Base-by-base conservation (phyloP, 805 yeast genomes). In the Yamadazyma ubonensis region DNA sequence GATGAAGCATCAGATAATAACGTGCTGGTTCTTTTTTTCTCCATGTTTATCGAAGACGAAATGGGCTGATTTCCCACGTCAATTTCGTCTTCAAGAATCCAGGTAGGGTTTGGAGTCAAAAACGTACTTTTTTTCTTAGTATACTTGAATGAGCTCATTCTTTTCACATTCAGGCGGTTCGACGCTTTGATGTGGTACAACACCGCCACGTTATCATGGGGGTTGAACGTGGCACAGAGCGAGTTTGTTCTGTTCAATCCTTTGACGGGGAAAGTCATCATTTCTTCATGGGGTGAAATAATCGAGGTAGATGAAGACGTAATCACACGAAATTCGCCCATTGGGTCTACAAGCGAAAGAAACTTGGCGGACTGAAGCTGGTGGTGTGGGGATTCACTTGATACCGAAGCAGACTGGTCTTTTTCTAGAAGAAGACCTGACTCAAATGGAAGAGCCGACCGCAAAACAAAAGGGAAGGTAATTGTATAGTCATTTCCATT, bases 291-390 rank as follows among this genome's bases (percentile, higher is more conserved):
- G 2, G 76, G 58, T 0, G 85, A 71, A 20, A 86, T 75, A 2
- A 79, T 75, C 0, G 87, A 75, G 0, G 84, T 80, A 2, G 89
- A 79, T 0, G 88, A 78, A 0, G 91, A 79, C 1, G 80, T 78
- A 4, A 88, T 75, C 4, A 78, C 65, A 2, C 95, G 88, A 41
- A 86, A 71, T 3, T 86, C 93, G 2, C 78, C 76, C 44, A 83
- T 63, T 0, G 96, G 91, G 54, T 86, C 95, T 1, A 80, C 71
- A 43, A 88, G 55, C 0, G 95, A 79, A 38, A 87, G 67, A 49
- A 86, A 83, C 38, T 65, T 54, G 28, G 61, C 68, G 30, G 57
- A 45, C 40, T 45, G 55, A 16, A 61, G 43, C 34, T 50, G 62
- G 6, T 54, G 51, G 20, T 55, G 54, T 31, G 44, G 54, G 6